A percentile compares a stretch with the other conserved stretches of the same genome.
phyloP scores from a whole-genome alignment of 306 rosid genomes.

The Begonia peltatifolia region DNA sequence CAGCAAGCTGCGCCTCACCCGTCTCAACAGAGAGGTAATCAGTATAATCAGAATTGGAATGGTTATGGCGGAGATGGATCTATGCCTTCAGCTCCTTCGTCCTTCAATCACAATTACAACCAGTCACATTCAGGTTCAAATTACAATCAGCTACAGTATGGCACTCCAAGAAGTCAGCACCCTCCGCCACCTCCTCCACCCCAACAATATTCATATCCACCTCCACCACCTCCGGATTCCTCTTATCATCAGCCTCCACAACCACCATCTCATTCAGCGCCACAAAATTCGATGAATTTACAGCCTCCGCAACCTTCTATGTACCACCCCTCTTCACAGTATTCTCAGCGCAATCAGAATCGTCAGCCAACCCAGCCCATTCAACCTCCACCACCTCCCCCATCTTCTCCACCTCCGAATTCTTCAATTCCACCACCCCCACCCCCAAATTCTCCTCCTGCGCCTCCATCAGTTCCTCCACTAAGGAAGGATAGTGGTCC shows the following conservation, averaged over 20 bases:
- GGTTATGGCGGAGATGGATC: conserved; percentile 20
- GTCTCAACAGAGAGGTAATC: conserved; percentile 36
- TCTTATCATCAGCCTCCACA: conserved; percentile 76
- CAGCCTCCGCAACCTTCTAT: conserved; percentile 32
- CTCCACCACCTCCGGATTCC: conserved; percentile 49
- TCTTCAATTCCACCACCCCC: conserved; percentile 66
- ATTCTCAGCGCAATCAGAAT: conserved; percentile 31
- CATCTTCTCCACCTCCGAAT: conserved; percentile 50
- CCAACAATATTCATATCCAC: conserved; percentile 45
- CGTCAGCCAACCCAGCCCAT: conserved; percentile 33
- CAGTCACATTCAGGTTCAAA: conserved; percentile 40
- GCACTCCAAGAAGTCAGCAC: conserved; percentile 39
- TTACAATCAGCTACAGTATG: conserved; percentile 37
- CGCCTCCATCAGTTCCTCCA: conserved; percentile 36
- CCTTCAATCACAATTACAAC: conserved; percentile 38
- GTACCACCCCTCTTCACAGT: conserved; percentile 54
- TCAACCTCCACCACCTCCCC: conserved; percentile 43
- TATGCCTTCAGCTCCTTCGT: conserved; percentile 28
- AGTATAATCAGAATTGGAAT: conserved; percentile 57
- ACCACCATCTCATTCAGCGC: conserved; percentile 16
- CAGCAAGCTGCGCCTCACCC: conserved; percentile 13
- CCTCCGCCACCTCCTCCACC: conserved; percentile 50
- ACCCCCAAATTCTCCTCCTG: conserved; percentile 33
- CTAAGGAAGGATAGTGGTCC: conserved; percentile 25
- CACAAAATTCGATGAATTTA: conserved; percentile 13